phyloP scores from a whole-genome alignment of 2,329 filamentous ascomycete genomes.

The Fusarium fracticaudum region DNA sequence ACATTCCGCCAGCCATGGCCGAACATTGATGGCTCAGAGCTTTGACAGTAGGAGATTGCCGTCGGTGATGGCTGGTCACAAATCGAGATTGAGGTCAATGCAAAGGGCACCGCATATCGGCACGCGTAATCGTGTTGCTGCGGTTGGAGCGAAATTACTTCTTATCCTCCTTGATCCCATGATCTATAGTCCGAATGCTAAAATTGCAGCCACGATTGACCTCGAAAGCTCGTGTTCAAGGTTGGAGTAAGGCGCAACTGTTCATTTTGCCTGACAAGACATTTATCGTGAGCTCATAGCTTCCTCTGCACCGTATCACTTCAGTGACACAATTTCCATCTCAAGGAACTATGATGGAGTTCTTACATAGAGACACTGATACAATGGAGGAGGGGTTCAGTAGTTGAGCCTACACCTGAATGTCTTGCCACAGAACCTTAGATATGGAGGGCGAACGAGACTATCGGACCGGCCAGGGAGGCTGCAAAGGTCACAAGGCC shows the following conservation, averaged over 20 bases:
- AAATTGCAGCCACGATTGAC: not conserved
- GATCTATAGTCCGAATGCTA: not conserved
- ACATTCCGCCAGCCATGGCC: not conserved
- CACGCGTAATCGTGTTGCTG: not conserved
- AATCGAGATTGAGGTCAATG: not conserved
- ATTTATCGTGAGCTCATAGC: not conserved
- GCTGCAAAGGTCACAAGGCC: not conserved
- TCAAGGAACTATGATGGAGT: not conserved
- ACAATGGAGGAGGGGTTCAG: not conserved
- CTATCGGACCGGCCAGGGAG: not conserved
- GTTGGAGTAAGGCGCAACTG: not conserved
- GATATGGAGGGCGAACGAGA: not conserved
- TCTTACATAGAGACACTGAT: not conserved
- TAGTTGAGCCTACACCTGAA: too few species aligned
- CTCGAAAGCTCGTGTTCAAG: not conserved
- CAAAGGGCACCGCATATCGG: not conserved
- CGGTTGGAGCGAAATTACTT: not conserved
- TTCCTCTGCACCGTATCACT: not conserved
- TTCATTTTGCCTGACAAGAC: rapidly evolving
- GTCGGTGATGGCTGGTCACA: not conserved
- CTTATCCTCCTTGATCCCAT: not conserved
- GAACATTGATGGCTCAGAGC: not conserved
- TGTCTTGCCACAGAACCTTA: not conserved
- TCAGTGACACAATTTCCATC: rapidly evolving
- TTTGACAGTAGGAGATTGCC: not conserved